Conservation (phyloP, 2,329 filamentous ascomycete species). For the Aureobasidium sp. region DNA sequence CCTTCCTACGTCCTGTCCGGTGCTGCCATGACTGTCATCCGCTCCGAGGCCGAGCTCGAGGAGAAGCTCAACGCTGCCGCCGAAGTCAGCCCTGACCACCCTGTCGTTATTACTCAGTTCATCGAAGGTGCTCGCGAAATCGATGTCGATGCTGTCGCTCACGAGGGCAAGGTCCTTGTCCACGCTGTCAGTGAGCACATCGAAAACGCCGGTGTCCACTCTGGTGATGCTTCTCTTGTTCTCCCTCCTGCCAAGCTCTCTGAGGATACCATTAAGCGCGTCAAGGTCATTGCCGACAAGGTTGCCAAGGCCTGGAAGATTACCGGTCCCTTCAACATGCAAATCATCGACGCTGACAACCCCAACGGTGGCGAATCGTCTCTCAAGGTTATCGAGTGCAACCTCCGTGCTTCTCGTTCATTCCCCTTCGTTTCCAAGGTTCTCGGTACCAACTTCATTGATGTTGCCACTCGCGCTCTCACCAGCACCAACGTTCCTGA, state of each 20-base stretch:
- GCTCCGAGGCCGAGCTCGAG: conserved; percentile 77
- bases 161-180: conserved; percentile 73
- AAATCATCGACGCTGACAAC: conserved; percentile 88
- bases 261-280: conserved; percentile 64
- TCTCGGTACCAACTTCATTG: conserved; percentile 92
- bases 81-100: conserved; percentile 89
- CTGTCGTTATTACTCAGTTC: conserved; percentile 96
- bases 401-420: conserved; percentile 90
- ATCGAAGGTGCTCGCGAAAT: conserved; percentile 96
- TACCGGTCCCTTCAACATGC: conserved; percentile 99
- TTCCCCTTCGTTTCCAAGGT: conserved; percentile 99
- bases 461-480: conserved; percentile 86
- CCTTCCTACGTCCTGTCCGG: conserved; percentile 94
- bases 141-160: conserved; percentile 88
- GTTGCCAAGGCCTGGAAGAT: conserved; percentile 96
- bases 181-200: conserved; percentile 95
- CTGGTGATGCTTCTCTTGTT: conserved; percentile 89
- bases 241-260: conserved; percentile 79
- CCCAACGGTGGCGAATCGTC: conserved; percentile 64
- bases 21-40: conserved; percentile 97
- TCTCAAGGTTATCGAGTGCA: conserved; percentile 97
- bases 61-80: conserved; percentile 88
- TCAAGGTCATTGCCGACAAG: conserved; percentile 94
- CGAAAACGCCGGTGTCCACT: conserved; percentile 96
- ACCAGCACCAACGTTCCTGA: conserved; percentile 76